Percentiles rank a stretch among this genome's conserved stretches.
phyloP scores from a whole-genome alignment of 1,284 basidiomycete genomes.

The Ustilago bromivora region DNA sequence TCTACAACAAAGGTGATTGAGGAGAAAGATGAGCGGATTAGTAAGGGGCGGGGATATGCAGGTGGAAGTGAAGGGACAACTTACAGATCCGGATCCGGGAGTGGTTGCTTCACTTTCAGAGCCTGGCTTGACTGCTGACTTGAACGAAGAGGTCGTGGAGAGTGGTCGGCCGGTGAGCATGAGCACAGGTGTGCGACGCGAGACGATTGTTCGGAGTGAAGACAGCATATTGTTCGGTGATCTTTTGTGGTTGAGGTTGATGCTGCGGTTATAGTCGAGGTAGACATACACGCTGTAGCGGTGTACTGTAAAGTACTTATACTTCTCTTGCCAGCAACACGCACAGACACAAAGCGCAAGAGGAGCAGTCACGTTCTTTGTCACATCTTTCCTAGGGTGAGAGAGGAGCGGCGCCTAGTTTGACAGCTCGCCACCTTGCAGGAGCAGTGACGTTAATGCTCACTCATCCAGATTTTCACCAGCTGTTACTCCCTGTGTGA shows the following conservation, averaged over 20 bases:
- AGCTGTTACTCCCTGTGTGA: background rate
- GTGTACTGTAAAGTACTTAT: background rate
- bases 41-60: background rate
- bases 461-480: slow-evolving; percentile 13
- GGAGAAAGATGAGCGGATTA: background rate
- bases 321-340: background rate
- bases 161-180: background rate
- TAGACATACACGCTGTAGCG: too few species aligned
- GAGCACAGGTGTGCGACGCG: background rate
- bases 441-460: slow-evolving; percentile 27
- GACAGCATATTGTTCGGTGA: slow-evolving; percentile 2
- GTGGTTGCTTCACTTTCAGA: slow-evolving; percentile 44
- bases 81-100: slow-evolving; percentile 40
- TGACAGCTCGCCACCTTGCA: background rate
- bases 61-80: background rate
- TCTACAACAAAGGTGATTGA: slow-evolving; percentile 10
- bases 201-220: background rate
- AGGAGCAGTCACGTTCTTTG: too few species aligned
- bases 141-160: background rate
- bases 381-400: too few species aligned
- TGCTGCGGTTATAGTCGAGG: background rate
- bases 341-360: background rate
- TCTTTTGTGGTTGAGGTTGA: background rate
- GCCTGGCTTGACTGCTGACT: slow-evolving; percentile 46
- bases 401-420: background rate